Percentiles rank a stretch among this genome's conserved stretches.
phyloP scores from a whole-genome alignment of 768 basidiomycete species.

The Serendipita sp. region DNA sequence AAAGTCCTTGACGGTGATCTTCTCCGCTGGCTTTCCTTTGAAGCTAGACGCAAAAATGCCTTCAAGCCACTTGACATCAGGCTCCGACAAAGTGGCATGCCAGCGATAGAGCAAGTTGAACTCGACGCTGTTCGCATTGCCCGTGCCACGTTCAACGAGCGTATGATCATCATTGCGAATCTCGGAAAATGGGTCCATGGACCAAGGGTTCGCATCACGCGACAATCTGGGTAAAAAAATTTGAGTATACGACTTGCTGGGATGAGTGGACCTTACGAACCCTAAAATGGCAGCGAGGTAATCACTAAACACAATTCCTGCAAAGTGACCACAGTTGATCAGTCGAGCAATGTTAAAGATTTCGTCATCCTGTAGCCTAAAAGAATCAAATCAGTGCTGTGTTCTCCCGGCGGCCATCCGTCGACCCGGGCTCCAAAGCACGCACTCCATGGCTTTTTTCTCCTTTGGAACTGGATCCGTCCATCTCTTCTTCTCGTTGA shows the following conservation, averaged over 20 bases:
- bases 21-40: conserved; percentile 16
- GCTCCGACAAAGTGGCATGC: conserved; percentile 21
- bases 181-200: conserved; percentile 11
- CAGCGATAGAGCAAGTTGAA: conserved; percentile 20
- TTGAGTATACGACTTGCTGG: not conserved
- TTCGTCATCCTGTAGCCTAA: conserved; percentile 40
- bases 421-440: too few species aligned
- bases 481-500: conserved; percentile 62
- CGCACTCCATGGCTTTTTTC: not conserved
- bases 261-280: conserved; percentile 5
- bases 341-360: conserved; percentile 73
- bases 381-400: too few species aligned
- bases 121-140: conserved; percentile 14
- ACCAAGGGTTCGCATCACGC: conserved; percentile 13
- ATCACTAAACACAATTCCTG: conserved; percentile 13
- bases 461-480: conserved; percentile 28
- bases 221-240: conserved; percentile 1
- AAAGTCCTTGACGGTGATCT: conserved; percentile 9
- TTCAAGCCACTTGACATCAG: conserved; percentile 22
- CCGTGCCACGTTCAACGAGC: conserved; percentile 13
- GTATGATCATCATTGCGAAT: conserved; percentile 11
- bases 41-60: conserved; percentile 19
- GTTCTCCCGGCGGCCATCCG: too few species aligned
- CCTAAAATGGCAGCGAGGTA: conserved; percentile 13
- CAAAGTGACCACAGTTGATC: conserved; percentile 40